Base-by-base conservation (phyloP, 2,329 filamentous ascomycete genomes). In the Capronia coronata region DNA sequence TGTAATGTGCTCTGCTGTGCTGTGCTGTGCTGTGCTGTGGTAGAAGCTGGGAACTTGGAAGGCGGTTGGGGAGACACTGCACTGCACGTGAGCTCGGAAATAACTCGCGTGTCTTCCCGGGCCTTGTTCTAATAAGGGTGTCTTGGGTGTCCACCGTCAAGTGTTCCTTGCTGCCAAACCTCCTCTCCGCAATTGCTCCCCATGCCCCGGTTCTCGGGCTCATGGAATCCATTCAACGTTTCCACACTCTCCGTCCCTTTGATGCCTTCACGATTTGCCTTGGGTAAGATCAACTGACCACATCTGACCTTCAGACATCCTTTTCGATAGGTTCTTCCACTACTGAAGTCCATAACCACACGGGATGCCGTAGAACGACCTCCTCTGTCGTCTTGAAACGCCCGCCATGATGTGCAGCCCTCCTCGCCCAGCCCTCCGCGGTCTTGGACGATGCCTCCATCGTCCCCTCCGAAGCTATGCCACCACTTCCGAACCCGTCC, bases 401-500 rank as follows among this genome's bases (percentile, higher is more conserved):
- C 39, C 39, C 42, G 30, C 47, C 19, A 47, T 16, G 41, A 56
- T 56, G 54, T 49, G 49, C 46, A 48, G 48, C 39, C 42, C 38
- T 22, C 45, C 51, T 16, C 51, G 40, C 30, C 42, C 38, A 23
- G 46, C 23, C 45, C 32, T 54, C 9, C 23, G 11, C 10, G 42
- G 45, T 29, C 25, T 49, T 9, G 22, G 38, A 27, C 49, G 41
- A 42, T 38, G 30, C 38, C 43, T 53, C 19, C n/a, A 2, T 22
- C 43, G 46, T 44, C 32, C 49, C 18, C 40, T 34, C 21, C 49
- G 56, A 30, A 27, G 8, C 34, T 59, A 58, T 54, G 49, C 51
- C 42, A 56, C 55, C 9, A 39, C 49, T 13, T 14, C 55, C 9
- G 53, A 58, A 42, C 49, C 57, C 13, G 43, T 49, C 19, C 57